Conservation (phyloP, 1,139 yeast species). For the Yamadazyma friedrichii region DNA sequence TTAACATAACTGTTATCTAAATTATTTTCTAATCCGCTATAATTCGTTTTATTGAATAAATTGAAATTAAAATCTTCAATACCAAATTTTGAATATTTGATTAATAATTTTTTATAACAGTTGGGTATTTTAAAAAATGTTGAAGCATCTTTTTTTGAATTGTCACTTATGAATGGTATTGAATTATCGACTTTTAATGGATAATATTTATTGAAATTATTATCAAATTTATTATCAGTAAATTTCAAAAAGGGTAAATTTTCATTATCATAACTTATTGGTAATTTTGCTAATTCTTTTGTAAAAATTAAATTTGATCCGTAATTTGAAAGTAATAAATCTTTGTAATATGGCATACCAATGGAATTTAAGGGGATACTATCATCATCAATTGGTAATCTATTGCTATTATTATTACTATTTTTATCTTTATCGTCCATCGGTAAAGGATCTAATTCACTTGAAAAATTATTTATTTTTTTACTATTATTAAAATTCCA, state of each 20-base stretch:
- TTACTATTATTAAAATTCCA: constrained; percentile 59
- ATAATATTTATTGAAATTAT: constrained; percentile 46
- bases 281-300: constrained; percentile 52
- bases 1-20: constrained; percentile 81
- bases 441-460: constrained; percentile 50
- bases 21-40: constrained; percentile 88
- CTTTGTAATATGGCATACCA: constrained; percentile 87
- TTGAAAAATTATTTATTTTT: constrained; percentile 47
- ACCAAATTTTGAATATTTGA: constrained; percentile 86
- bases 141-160: constrained; percentile 28
- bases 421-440: constrained; percentile 27
- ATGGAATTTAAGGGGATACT: constrained; percentile 62
- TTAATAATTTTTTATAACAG: constrained; percentile 72
- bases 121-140: constrained; percentile 53
- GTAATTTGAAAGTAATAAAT: constrained; percentile 78
- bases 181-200: constrained; percentile 31
- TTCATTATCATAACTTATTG: constrained; percentile 43
- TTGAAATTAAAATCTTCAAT: constrained; percentile 92
- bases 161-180: constrained; percentile 77
- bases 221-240: constrained; percentile 46
- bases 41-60: constrained; percentile 71
- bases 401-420: constrained; percentile 21
- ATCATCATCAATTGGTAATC: constrained; percentile 26
- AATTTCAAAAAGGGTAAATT: constrained; percentile 48
- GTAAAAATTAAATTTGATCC: constrained; percentile 57